Base-by-base conservation (phyloP, 495 filamentous ascomycete species). In the Cudoniella acicularis region DNA sequence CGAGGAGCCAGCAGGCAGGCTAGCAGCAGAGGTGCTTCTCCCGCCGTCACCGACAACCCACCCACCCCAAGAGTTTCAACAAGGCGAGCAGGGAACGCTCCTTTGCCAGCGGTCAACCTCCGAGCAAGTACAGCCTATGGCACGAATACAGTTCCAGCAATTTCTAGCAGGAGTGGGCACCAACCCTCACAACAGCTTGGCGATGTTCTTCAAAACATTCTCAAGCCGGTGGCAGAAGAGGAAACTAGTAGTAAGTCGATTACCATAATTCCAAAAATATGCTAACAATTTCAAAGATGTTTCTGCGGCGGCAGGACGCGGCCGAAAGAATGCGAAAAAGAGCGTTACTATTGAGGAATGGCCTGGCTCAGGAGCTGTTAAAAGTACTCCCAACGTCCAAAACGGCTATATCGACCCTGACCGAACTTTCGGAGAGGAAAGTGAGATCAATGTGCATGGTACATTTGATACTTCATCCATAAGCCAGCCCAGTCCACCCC, bases 61-160 rank as follows among this genome's bases (percentile, higher is more conserved):
- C 30, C 57, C 10, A 17, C 46, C 0, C 61, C 62, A 13, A 49
- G 50, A 26, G 47, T 52, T 20, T 10, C 50, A 3, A 11, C 18
- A n/a, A 54, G 61, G 21, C 18, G 48, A 30, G 25, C 46, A 11
- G 61, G 48, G 23, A 47, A 42, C 21, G 41, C 61, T 0, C 47
- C 54, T 6, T 48, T 65, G 0, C 65, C 65, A 0, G 52, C 59
- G 0, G 54, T 65, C 16, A 49, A 36, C 10, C 1, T 40, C 16
- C 46, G 54, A 18, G 21, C 52, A 22, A 65, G 62, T 41, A 68
- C 62, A 0, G 62, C 66, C 9, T 68, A 68, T 57, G 66, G 66
- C 16, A 61, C 59, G 0, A 63, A 63, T 52, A 54, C 55, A 6
- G 26, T 60, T 26, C 26, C 40, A 1, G 45, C 45, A 21, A 46